Conservation (phyloP, 1,139 yeast species). For the Suhomyces panamericanus region DNA sequence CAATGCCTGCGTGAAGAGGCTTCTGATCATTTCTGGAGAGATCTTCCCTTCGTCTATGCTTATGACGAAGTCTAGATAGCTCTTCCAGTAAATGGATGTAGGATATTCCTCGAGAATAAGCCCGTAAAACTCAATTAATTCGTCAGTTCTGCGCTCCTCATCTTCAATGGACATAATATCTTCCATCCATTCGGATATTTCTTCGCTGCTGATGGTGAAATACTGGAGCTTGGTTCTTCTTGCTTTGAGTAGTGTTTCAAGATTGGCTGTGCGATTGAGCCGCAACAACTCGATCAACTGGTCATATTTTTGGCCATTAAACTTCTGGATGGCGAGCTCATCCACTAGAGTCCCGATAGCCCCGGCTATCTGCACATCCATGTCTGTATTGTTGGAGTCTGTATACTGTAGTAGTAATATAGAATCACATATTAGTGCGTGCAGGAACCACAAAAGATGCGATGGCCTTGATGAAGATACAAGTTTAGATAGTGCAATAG, state of each 20-base stretch:
- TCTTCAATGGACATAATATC: constrained; percentile 24
- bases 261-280: constrained; percentile 1
- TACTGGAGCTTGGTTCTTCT: constrained; percentile 20
- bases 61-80: constrained; percentile 15
- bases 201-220: constrained; percentile 23
- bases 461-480: not conserved
- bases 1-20: constrained; percentile 24
- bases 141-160: constrained; percentile 9
- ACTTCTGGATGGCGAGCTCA: constrained; percentile 18
- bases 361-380: not conserved
- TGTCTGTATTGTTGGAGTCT: not conserved
- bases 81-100: constrained; percentile 15
- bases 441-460: constrained; percentile 1
- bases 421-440: not conserved
- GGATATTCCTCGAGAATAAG: constrained; percentile 16
- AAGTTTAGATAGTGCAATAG: too few species aligned
- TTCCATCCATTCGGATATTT: constrained; percentile 29
- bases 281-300: constrained; percentile 9
- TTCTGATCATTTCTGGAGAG: constrained; percentile 5
- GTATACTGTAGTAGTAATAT: not conserved
- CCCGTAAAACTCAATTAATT: constrained; percentile 22
- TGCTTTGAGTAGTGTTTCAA: not conserved
- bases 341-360: not conserved
- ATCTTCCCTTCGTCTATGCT: constrained; percentile 3
- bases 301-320: constrained; percentile 20